Percentiles rank a stretch among this genome's conserved stretches.
Conservation (phyloP, 176 grass and related monocot genomes). For the Rhynchospora pubera region DNA sequence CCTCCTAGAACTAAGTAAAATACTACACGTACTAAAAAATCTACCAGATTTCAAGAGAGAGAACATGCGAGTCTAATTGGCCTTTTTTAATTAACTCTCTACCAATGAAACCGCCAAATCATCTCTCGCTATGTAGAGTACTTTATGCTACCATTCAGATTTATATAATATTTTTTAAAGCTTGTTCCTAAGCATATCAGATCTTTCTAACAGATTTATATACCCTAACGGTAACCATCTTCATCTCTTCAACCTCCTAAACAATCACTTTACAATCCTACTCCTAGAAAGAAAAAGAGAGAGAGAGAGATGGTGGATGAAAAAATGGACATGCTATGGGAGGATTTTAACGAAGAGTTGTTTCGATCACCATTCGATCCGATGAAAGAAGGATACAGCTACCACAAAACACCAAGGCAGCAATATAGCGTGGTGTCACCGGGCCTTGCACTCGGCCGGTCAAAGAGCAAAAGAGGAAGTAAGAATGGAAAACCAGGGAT, state of each 20-base stretch:
- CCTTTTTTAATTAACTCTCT: background rate
- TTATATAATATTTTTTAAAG: background rate
- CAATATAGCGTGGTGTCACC: background rate
- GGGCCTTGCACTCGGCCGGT: background rate
- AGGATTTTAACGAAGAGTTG: slow-evolving; percentile 46
- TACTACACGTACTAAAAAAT: background rate
- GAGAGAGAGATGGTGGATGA: slow-evolving; percentile 21
- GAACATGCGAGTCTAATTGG: background rate
- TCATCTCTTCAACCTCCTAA: background rate
- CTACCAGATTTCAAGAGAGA: background rate
- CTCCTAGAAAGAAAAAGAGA: background rate
- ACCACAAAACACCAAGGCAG: slow-evolving; percentile 16
- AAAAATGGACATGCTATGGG: slow-evolving; percentile 48
- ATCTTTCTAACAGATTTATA: slow-evolving; percentile 8
- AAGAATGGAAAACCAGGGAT: slow-evolving; percentile 16
- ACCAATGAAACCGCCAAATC: background rate
- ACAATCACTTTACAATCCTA: background rate
- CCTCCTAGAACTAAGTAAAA: background rate
- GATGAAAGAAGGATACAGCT: slow-evolving; percentile 10
- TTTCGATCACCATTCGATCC: slow-evolving; percentile 4
- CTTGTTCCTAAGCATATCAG: background rate
- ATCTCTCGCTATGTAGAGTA: background rate
- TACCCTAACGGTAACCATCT: background rate
- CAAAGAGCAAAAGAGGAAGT: slow-evolving; percentile 19
- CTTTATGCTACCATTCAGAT: background rate